phyloP scores from a whole-genome alignment of 2,329 filamentous ascomycete genomes.

The Botrytis porri region DNA sequence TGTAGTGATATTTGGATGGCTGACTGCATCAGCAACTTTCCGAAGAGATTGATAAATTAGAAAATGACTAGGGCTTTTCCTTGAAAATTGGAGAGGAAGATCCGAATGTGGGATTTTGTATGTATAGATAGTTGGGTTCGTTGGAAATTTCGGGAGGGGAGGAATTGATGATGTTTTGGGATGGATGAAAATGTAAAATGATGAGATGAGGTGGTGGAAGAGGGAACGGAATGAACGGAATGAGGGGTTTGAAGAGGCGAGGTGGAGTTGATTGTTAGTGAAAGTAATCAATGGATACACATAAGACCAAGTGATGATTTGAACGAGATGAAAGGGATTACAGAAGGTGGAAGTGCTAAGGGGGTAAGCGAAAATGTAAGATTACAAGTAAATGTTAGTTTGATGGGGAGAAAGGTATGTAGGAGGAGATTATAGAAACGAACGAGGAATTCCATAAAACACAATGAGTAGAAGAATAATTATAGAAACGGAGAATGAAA shows the following conservation, averaged over 20 bases:
- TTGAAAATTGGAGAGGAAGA: neutral
- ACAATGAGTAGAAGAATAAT: neutral
- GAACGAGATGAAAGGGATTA: neutral
- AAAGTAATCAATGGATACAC: neutral
- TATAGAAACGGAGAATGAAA: neutral
- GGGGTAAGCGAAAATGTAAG: neutral
- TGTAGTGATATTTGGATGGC: too few relatives aligned
- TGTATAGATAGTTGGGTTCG: neutral
- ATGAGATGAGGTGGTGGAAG: neutral
- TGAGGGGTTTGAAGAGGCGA: neutral
- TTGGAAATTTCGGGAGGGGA: neutral
- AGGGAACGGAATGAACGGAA: neutral
- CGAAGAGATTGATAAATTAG: too few relatives aligned
- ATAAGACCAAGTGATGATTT: neutral
- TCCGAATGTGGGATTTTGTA: neutral
- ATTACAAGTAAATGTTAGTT: neutral
- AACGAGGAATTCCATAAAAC: neutral
- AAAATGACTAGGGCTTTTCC: too few relatives aligned
- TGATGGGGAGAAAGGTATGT: neutral
- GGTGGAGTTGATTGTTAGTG: neutral
- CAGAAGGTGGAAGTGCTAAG: neutral
- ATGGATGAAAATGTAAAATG: neutral
- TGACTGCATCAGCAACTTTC: too few relatives aligned
- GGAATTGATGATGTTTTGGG: neutral
- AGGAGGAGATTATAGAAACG: neutral